Base-by-base conservation (phyloP, 2,329 filamentous ascomycete genomes). In the Pyricularia pennisetigena region DNA sequence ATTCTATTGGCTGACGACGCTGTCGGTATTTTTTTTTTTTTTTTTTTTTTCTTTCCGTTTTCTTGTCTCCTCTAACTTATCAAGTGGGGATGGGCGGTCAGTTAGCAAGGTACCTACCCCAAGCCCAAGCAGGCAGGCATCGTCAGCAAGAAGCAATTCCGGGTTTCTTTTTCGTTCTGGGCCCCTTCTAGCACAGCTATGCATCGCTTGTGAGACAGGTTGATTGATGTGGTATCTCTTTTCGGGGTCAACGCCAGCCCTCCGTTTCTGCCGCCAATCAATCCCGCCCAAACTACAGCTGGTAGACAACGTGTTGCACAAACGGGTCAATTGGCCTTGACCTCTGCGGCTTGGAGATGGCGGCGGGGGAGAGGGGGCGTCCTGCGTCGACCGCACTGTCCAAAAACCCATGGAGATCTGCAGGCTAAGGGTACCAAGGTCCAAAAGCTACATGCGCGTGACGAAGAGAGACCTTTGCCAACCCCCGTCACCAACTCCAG, bases 41-140 rank as follows among this genome's bases (percentile, higher is more conserved):
- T 65, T 65, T 24, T 9, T 41, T 30, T 65, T 65, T 16, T 9
- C 4, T 35, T 26, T 29, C 29, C 24, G 26, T 62, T 62, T 62
- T 26, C 14, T 1, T 24, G 23, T 20, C 9, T 8, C 10, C 14
- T 32, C 32, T 35, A 35, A 35, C 32, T 24, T 41, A n/a, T 49
- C 41, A 49, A 49, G 41, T 49, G 41, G 30, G 63, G 30, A 35
- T 35, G 30, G 62, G 63, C 63, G 63, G 63, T 65, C 63, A 65
- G 63, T 65, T 35, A 30, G 62, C 62, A 32, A 30, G 62, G 35
- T 35, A 30, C 59, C 63, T 41, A 24, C 41, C 41, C 41, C 41
- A n/a, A 49, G 20, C 41, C 41, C 41, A n/a, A 49, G 20, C 41
- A 49, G 41, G 20, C 41, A 49, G n/a, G 41, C 41, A 49, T 49